Base-by-base conservation (phyloP, 2,329 filamentous ascomycete genomes). In the Ambrosiella xylebori region DNA sequence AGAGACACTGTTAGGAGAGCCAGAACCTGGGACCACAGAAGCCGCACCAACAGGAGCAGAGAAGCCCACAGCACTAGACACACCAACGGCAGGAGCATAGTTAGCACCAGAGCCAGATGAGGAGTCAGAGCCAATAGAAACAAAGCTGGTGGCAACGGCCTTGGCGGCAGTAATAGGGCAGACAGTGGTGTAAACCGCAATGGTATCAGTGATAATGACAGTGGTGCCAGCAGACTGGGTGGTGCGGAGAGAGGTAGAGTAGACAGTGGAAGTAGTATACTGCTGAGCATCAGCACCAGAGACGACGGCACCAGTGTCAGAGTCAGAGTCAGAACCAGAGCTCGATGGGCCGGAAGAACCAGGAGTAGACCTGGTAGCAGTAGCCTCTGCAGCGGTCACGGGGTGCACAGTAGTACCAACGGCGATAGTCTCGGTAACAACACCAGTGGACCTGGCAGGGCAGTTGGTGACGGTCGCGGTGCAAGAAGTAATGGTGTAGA, bases 101-200 rank as follows among this genome's bases (percentile, higher is more conserved):
- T 41, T 12, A 15, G 27, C 12, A 13, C 19, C 45, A n/a, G 37
- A 37, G 53, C 44, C 54, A 39, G 57, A 41, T 15, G 47, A 51
- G 8, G 4, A 35, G 17, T 9, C 27, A 38, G 50, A 11, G 15
- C 3, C 2, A 17, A 17, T 9, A 3, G 45, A 39, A 45, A 11
- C 36, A 19, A 45, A 52, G 12, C 36, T 37, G 36, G 35, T 51
- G 15, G 56, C 38, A 52, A 35, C 37, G 17, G 44, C 36, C 44
- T 51, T 15, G 6, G 55, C 71, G 49, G 71, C 71, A 38, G 68
- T 63, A 60, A 75, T 68, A 61, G 75, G 74, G 70, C 74, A 76
- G 63, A 76, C 68, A 37, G 68, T 70, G 61, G 68, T 68, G 61
- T 69, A 71, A 61, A 73, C 64, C 45, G 66, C 64, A 54, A 72